Percentiles rank a stretch among this genome's conserved stretches.
These are phyloP conservation scores for Beauveria scarabaeidicola DNA, from an alignment of 2,329 filamentous ascomycete genomes.

Conservation along the genomic window DNA sequence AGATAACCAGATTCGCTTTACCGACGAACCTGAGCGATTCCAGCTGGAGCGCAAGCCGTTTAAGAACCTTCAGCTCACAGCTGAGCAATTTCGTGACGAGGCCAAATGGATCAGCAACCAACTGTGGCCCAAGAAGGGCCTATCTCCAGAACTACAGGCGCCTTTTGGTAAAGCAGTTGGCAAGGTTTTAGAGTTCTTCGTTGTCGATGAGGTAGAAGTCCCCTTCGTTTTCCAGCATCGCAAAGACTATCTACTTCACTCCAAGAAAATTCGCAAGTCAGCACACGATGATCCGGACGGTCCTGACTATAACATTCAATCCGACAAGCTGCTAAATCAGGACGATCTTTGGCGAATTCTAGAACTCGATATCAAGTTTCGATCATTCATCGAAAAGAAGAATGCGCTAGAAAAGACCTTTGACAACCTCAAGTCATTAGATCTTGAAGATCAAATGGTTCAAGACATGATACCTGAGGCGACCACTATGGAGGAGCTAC, in stretches of 20 bases:
- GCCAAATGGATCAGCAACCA: slow-evolving; percentile 84
- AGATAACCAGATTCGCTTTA: slow-evolving; percentile 81
- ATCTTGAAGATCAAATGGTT: slow-evolving; percentile 64
- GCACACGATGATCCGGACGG: slow-evolving; percentile 58
- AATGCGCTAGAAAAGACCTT: slow-evolving; percentile 75
- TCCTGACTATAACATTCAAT: slow-evolving; percentile 63
- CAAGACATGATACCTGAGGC: slow-evolving; percentile 75
- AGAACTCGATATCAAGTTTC: slow-evolving; percentile 90
- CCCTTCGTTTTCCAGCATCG: slow-evolving; percentile 98
- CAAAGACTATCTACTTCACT: slow-evolving; percentile 94
- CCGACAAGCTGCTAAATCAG: slow-evolving; percentile 84
- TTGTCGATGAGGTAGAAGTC: slow-evolving; percentile 88
- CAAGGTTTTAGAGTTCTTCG: slow-evolving; percentile 92
- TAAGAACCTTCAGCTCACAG: slow-evolving; percentile 68
- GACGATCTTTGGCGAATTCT: slow-evolving; percentile 93
- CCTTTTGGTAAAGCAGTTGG: slow-evolving; percentile 83
- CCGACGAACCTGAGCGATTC: slow-evolving; percentile 88
- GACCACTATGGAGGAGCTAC: slow-evolving; percentile 85
- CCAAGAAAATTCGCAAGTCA: slow-evolving; percentile 58
- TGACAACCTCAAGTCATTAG: slow-evolving; percentile 58
- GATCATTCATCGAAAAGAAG: slow-evolving; percentile 84
- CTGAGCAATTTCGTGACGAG: slow-evolving; percentile 85
- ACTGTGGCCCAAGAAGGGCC: slow-evolving; percentile 78
- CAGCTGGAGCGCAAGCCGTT: slow-evolving; percentile 87
- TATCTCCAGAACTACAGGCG: slow-evolving; percentile 61